Percentiles rank a stretch among this genome's conserved stretches.
phyloP scores from a whole-genome alignment of 1,139 yeast genomes.

The Diutina pseudorugosa region DNA sequence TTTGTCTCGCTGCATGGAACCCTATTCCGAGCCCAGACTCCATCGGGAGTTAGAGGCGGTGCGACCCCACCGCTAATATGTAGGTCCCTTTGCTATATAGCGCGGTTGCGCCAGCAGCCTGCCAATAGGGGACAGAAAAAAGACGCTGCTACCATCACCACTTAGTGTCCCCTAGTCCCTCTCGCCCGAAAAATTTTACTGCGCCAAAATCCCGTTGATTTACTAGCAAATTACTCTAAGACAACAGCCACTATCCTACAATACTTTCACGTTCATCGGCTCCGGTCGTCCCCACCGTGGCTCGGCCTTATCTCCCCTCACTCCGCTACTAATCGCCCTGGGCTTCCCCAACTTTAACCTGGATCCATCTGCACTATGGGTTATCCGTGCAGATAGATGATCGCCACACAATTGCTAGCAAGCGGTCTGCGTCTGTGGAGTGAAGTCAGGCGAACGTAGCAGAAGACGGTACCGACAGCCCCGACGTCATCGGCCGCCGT shows the following conservation, averaged over 20 bases:
- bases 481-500: background rate
- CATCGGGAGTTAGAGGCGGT: background rate
- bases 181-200: no score
- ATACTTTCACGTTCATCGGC: no score
- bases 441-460: background rate
- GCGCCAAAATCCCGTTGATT: no score
- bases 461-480: background rate
- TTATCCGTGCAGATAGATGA: background rate
- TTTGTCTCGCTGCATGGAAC: background rate
- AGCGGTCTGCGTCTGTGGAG: background rate
- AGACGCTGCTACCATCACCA: no score
- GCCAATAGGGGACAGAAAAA: no score
- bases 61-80: background rate
- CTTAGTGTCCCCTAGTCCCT: no score
- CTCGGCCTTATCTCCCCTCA: no score
- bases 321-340: background rate
- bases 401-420: background rate
- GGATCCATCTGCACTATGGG: background rate
- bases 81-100: background rate
- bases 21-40: background rate
- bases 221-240: no score
- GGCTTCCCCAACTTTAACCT: background rate
- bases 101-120: background rate
- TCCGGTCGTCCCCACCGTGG: no score
- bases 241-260: no score